Base-by-base conservation (phyloP, 441 rosid genomes). In the Erysimum cheiri region DNA sequence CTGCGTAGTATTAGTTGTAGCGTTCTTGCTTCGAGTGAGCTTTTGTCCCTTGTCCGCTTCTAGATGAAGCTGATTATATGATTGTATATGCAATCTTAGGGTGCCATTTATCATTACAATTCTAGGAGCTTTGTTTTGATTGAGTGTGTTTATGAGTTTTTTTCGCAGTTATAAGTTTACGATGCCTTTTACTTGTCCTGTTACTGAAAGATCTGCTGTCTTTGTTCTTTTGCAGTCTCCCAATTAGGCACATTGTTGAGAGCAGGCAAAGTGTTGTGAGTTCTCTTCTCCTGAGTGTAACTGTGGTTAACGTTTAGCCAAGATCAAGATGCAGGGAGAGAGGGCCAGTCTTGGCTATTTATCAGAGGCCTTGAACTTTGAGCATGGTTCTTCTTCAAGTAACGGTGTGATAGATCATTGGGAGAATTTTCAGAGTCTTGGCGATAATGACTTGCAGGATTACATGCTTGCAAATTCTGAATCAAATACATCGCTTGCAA, bases 311-410 rank as follows among this genome's bases (percentile, higher is more conserved):
- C 44, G 13, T 9, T 4, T 67, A 44, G 64, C 62, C 63, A 60
- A 52, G 73, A 93, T 93, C n/a, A n/a, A n/a, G n/a, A n/a, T n/a
- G 98, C 95, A 89, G 88, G 93, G 93, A 80, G 93, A 88, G 78
- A 88, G 91, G 83, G 87, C 86, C 81, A 81, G 88, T 19, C 66
- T 91, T 41, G 87, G 89, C 79, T 69, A 69, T 56, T 72, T 89
- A 67, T 81, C 97, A 11, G 97, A 91, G 75, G 76, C 85, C 55
- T 62, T 91, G 71, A 85, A 85, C 77, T 83, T 91, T 67, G 97
- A 93, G 58, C 93, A 80, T 80, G 90, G 87, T 58, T 86, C 97
- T 36, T 60, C 96, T 33, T 88, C 97, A 39, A 80, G 81, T 70
- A 85, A 77, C 73, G 79, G 85, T 54, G 75, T 81, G 70, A 79